These are phyloP conservation scores for Escovopsis sp. DNA, from an alignment of 2,329 filamentous ascomycete species.

Conservation along the genomic window DNA sequence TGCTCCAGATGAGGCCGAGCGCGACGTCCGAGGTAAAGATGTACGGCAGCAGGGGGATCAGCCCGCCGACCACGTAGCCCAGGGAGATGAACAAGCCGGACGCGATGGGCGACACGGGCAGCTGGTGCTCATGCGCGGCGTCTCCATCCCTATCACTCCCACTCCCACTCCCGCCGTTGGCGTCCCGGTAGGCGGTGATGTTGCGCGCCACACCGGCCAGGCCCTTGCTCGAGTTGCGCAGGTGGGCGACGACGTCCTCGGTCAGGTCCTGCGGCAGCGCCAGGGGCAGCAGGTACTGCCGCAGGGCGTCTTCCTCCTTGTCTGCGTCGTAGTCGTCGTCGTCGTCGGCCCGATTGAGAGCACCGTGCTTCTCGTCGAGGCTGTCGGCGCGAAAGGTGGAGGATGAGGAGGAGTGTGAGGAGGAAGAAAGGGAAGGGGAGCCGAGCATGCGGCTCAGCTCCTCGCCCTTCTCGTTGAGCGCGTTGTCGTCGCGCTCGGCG, in stretches of 20 bases:
- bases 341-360: slow-evolving; percentile 13
- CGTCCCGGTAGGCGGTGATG: slow-evolving; percentile 7
- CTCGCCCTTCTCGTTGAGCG: slow-evolving; percentile 4
- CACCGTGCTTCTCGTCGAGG: slow-evolving; percentile 10
- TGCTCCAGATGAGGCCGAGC: slow-evolving; percentile 34
- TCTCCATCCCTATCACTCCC: too few species aligned
- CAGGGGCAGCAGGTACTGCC: slow-evolving; percentile 19
- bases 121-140: slow-evolving; percentile 7
- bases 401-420: too few species aligned
- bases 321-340: not conserved
- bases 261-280: slow-evolving; percentile 11
- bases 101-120: slow-evolving; percentile 21
- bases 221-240: slow-evolving; percentile 17
- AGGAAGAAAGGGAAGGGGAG: too few species aligned
- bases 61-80: slow-evolving; percentile 47
- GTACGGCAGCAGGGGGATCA: slow-evolving; percentile 47
- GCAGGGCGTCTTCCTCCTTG: slow-evolving; percentile 11
- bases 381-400: too few species aligned
- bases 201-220: slow-evolving; percentile 10
- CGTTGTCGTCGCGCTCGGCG: too few species aligned
- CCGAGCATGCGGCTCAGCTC: slow-evolving; percentile 14
- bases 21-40: slow-evolving; percentile 31
- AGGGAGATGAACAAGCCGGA: slow-evolving; percentile 44
- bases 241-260: slow-evolving; percentile 10
- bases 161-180: not conserved